A percentile compares a stretch with the other conserved stretches of the same genome.
These are phyloP conservation scores for Phyllosticta capitalensis DNA, from an alignment of 2,329 filamentous ascomycete genomes.

Conservation along the genomic window DNA sequence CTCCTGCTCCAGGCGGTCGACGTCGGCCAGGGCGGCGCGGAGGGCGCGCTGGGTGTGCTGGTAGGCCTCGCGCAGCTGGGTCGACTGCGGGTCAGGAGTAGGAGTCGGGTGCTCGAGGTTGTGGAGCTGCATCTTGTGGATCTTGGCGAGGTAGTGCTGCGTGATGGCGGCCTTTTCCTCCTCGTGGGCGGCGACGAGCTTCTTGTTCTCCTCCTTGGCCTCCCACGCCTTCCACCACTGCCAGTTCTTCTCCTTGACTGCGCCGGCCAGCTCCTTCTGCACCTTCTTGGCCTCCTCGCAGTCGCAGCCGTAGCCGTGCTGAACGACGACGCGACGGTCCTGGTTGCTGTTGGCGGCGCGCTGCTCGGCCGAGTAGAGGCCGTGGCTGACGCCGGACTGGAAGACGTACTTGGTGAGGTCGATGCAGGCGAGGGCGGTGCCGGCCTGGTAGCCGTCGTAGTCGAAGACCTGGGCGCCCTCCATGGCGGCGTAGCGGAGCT, in stretches of 20 bases:
- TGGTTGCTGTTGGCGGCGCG: not conserved
- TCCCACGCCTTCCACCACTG: slow-evolving; percentile 68
- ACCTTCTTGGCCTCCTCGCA: not conserved
- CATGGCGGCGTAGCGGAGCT: not conserved
- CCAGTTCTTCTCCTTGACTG: not conserved
- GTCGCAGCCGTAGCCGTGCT: not conserved
- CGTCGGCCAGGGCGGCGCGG: too few species aligned
- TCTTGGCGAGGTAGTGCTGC: too few species aligned
- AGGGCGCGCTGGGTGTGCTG: too few species aligned
- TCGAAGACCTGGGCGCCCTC: not conserved
- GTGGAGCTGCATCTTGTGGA: too few species aligned
- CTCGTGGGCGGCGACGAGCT: too few species aligned
- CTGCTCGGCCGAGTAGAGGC: not conserved
- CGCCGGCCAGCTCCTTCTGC: not conserved
- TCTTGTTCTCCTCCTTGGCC: slow-evolving; percentile 67
- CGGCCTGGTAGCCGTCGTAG: not conserved
- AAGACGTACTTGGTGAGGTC: not conserved
- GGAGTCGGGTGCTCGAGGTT: too few species aligned
- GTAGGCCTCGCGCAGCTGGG: too few species aligned
- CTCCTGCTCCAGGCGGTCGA: too few species aligned
- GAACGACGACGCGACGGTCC: not conserved
- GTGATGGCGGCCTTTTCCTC: too few species aligned
- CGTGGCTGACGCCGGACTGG: not conserved
- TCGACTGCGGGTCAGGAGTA: too few species aligned
- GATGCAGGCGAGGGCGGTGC: not conserved